Evolutionary conservation across 2,329 filamentous ascomycete genomes (phyloP).

Genomic region (Microascus cirrosus): DNA sequence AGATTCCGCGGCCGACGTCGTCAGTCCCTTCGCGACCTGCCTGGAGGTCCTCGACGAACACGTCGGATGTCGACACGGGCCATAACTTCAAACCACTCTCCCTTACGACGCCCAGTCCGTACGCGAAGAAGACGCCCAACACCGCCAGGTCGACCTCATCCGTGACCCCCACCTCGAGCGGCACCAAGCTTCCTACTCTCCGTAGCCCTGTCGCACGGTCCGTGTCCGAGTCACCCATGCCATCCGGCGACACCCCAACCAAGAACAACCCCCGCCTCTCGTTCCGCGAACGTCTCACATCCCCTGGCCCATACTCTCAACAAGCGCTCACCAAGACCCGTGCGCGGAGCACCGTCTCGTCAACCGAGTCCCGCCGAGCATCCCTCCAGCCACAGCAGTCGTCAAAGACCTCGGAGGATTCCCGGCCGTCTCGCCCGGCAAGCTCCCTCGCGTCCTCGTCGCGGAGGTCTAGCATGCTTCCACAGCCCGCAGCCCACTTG

Average conservation of each 20-base stretch:
- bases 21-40: constrained; percentile 49
- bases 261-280: constrained; percentile 32
- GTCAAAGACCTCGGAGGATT: constrained; percentile 15
- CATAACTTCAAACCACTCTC: constrained; percentile 56
- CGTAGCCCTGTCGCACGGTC: constrained; percentile 36
- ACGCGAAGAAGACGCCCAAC: constrained; percentile 32
- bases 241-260: constrained; percentile 30
- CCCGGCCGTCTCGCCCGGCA: constrained; percentile 32
- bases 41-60: constrained; percentile 62
- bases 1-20: constrained; percentile 30
- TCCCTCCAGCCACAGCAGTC: constrained; percentile 39
- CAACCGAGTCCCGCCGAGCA: constrained; percentile 31
- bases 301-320: constrained; percentile 36
- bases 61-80: constrained; percentile 50
- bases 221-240: constrained; percentile 34
- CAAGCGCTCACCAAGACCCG: constrained; percentile 32
- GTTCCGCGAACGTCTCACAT: constrained; percentile 41
- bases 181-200: constrained; percentile 35
- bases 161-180: constrained; percentile 25
- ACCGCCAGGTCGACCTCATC: constrained; percentile 29
- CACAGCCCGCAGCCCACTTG: constrained; percentile 26
- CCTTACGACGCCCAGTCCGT: constrained; percentile 48
- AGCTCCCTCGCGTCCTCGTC: constrained; percentile 41
- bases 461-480: constrained; percentile 43
- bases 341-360: constrained; percentile 30